Percentiles rank a stretch among this genome's conserved stretches.
phyloP scores from a whole-genome alignment of 208 protist genomes.

The Leishmania tarentolae region DNA sequence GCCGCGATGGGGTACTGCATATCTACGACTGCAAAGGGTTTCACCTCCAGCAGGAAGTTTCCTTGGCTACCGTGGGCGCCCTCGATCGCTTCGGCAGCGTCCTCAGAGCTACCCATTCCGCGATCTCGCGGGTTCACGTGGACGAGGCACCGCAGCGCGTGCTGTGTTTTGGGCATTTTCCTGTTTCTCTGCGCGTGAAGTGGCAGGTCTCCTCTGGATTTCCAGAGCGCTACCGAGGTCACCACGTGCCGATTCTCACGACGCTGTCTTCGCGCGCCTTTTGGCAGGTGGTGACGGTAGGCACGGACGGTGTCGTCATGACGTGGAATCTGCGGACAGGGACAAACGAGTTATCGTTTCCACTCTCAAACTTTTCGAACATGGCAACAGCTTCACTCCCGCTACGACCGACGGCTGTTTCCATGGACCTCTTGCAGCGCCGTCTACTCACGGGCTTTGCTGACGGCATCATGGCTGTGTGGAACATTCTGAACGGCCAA shows the following conservation, averaged over 20 bases:
- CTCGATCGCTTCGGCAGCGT: slow-evolving; percentile 12
- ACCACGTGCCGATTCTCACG: slow-evolving; percentile 57
- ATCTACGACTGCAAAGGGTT: slow-evolving; percentile 75
- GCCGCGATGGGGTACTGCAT: slow-evolving; percentile 59
- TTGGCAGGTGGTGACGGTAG: slow-evolving; percentile 75
- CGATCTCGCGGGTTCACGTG: slow-evolving; percentile 28
- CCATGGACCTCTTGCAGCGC: slow-evolving; percentile 64
- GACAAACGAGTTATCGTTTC: slow-evolving; percentile 66
- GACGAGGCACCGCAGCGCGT: slow-evolving; percentile 44
- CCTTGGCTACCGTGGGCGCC: slow-evolving; percentile 27
- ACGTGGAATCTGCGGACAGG: slow-evolving; percentile 69
- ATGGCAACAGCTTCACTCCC: slow-evolving; percentile 57
- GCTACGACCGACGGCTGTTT: slow-evolving; percentile 42
- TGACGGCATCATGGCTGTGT: slow-evolving; percentile 75
- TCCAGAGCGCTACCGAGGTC: slow-evolving; percentile 64
- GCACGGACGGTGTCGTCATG: slow-evolving; percentile 72
- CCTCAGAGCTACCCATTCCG: slow-evolving; percentile 1
- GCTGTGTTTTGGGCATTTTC: slow-evolving; percentile 52
- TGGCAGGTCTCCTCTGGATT: slow-evolving; percentile 52
- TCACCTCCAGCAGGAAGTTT: slow-evolving; percentile 58
- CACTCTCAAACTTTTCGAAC: slow-evolving; percentile 80
- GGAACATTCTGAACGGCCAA: slow-evolving; percentile 86
- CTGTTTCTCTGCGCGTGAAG: slow-evolving; percentile 59
- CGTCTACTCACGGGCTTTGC: slow-evolving; percentile 81
- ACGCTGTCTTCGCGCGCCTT: slow-evolving; percentile 65